A percentile compares a stretch with the other conserved stretches of the same genome.
Conservation (phyloP, 2,329 filamentous ascomycete species). For the Pseudogymnoascus sp. region DNA sequence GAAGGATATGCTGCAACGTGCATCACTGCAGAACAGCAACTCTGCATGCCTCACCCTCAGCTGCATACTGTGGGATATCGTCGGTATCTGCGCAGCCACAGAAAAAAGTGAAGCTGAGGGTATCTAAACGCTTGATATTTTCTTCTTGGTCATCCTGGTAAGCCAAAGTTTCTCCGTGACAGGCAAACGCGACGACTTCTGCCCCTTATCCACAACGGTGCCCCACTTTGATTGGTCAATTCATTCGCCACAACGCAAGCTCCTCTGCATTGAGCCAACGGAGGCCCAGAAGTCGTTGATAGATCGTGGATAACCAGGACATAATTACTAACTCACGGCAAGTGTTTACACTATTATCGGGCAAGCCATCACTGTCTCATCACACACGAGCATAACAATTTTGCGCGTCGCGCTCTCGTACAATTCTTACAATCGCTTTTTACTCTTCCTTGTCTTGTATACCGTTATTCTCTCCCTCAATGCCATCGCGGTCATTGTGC, state of each 20-base stretch:
- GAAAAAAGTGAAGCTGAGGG: neutral
- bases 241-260: slow-evolving; percentile 2
- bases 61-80: neutral
- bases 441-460: neutral
- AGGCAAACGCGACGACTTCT: neutral
- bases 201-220: slow-evolving; percentile 1
- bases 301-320: slow-evolving; percentile 4
- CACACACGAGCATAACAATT: neutral
- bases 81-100: neutral
- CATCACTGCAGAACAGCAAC: neutral
- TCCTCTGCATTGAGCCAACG: neutral
- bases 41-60: neutral
- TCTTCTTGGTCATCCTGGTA: neutral
- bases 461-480: neutral
- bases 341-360: slow-evolving; percentile 2
- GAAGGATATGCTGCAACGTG: neutral
- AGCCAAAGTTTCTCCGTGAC: neutral
- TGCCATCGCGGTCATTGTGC: slow-evolving; percentile 6
- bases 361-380: neutral
- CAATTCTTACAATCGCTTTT: neutral
- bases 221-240: slow-evolving; percentile 8
- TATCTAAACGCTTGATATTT: neutral
- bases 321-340: slow-evolving; percentile 7
- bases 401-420: slow-evolving; percentile 3
- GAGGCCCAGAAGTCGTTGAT: slow-evolving; percentile 4